These are phyloP conservation scores for Drechslera avenae DNA, from an alignment of 2,329 filamentous ascomycete species.

Conservation along the genomic window DNA sequence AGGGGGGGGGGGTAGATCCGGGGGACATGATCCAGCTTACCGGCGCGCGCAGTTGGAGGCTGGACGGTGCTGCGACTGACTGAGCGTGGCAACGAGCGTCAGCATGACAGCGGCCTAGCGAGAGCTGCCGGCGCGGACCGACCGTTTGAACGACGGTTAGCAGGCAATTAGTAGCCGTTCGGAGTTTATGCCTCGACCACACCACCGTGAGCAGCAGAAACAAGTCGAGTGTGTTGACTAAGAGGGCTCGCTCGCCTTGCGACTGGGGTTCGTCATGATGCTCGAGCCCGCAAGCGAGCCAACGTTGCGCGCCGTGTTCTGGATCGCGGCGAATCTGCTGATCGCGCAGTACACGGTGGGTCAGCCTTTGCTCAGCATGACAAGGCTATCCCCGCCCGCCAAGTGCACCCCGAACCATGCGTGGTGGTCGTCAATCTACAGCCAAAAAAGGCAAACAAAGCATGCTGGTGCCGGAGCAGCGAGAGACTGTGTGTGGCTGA, in stretches of 20 bases:
- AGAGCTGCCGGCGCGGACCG: constrained; percentile 28
- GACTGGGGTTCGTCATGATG: not conserved
- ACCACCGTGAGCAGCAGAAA: too few relatives aligned
- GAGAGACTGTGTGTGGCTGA: not conserved
- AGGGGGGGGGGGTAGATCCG: not conserved
- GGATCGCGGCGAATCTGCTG: constrained; percentile 7
- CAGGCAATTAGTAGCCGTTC: constrained; percentile 13
- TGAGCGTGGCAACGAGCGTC: too few relatives aligned
- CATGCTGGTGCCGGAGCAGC: not conserved
- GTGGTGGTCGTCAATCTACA: not conserved
- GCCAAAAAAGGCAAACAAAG: not conserved
- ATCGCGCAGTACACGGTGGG: not conserved
- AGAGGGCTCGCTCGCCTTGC: too few relatives aligned
- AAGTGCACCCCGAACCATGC: constrained; percentile 5
- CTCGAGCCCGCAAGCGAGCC: not conserved
- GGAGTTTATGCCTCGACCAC: too few relatives aligned
- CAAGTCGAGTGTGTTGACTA: too few relatives aligned
- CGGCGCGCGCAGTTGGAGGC: too few relatives aligned
- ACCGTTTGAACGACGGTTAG: not conserved
- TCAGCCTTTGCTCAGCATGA: not conserved
- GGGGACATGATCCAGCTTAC: not conserved
- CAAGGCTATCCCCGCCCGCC: constrained; percentile 13
- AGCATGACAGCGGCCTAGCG: constrained; percentile 3
- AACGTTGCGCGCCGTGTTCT: not conserved
- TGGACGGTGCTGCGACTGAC: not conserved